Percentiles rank a stretch among this genome's conserved stretches.
Conservation (phyloP, 2,329 filamentous ascomycete genomes). For the Botrytis pseudocinerea region DNA sequence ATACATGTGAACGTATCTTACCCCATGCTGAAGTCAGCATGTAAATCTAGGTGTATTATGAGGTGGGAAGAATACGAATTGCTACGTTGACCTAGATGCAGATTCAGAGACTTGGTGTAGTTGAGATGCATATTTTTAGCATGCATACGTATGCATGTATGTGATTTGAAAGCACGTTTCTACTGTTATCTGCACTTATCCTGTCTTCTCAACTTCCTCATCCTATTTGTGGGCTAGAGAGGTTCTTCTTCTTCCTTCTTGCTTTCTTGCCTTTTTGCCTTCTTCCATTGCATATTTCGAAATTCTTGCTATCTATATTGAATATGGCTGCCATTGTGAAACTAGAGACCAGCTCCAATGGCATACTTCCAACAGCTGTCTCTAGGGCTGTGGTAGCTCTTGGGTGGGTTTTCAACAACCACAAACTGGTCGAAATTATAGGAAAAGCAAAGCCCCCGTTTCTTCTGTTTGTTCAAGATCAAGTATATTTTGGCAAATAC, state of each 20-base stretch:
- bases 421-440: neutral
- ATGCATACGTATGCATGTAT: neutral
- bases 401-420: neutral
- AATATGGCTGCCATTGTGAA: neutral
- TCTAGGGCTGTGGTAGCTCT: neutral
- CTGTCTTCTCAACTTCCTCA: neutral
- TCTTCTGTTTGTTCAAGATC: neutral
- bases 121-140: neutral
- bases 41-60: neutral
- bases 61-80: neutral
- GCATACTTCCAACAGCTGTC: neutral
- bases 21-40: neutral
- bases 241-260: neutral
- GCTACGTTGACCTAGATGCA: neutral
- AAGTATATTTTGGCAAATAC: neutral
- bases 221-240: neutral
- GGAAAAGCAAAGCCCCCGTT: neutral
- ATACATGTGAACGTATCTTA: neutral
- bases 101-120: neutral
- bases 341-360: neutral
- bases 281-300: neutral
- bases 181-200: neutral
- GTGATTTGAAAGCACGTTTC: neutral
- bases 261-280: no score
- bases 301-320: neutral